These are phyloP conservation scores for Tylopilus vinaceipallidus DNA, from an alignment of 768 basidiomycete genomes.

Conservation along the genomic window DNA sequence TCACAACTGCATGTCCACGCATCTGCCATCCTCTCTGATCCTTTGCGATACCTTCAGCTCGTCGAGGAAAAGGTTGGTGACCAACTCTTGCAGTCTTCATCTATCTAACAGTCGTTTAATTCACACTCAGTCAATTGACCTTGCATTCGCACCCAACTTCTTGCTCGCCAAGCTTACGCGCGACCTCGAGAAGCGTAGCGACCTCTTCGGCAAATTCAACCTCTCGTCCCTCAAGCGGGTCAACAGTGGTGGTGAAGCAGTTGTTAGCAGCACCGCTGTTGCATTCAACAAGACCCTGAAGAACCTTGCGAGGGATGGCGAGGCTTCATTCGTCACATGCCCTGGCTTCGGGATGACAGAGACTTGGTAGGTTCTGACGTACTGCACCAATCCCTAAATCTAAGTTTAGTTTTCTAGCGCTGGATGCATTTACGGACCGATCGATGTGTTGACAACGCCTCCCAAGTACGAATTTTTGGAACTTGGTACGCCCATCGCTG, in stretches of 20 bases:
- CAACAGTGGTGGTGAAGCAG: not conserved
- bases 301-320: slow-evolving; percentile 10
- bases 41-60: slow-evolving; percentile 14
- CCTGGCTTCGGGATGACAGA: slow-evolving; percentile 29
- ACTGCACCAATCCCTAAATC: not conserved
- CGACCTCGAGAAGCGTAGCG: slow-evolving; percentile 5
- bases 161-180: not conserved
- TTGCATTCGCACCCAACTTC: slow-evolving; percentile 6
- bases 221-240: slow-evolving; percentile 16
- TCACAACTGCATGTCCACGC: slow-evolving; percentile 17
- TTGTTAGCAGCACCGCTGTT: slow-evolving; percentile 26
- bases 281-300: slow-evolving; percentile 34
- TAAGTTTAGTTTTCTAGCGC: not conserved
- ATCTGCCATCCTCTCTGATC: slow-evolving; percentile 15
- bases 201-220: slow-evolving; percentile 25
- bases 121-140: slow-evolving; percentile 26
- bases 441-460: slow-evolving; percentile 11
- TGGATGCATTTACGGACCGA: not conserved
- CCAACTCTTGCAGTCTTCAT: not conserved
- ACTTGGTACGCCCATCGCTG: no score
- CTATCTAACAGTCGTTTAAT: not conserved
- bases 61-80: slow-evolving; percentile 33
- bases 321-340: slow-evolving; percentile 18
- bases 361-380: not conserved
- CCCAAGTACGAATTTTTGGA: no score